phyloP scores from a whole-genome alignment of 2,329 filamentous ascomycete species.

The Akanthomyces lecanii region DNA sequence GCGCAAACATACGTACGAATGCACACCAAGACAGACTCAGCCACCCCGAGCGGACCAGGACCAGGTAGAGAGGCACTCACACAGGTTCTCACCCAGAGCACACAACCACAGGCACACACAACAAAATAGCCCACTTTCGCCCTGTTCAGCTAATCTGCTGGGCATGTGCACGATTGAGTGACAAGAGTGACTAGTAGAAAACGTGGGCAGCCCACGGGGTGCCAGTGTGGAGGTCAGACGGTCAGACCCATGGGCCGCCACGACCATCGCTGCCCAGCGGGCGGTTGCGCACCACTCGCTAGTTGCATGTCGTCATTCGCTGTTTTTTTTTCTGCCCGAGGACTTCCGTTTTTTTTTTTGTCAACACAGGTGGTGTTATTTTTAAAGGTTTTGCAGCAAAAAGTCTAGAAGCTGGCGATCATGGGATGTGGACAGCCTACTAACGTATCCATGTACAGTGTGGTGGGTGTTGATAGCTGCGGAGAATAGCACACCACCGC shows the following conservation, averaged over 20 bases:
- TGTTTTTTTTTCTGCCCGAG: too few relatives aligned
- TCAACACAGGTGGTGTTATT: neutral
- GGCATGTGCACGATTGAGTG: conserved; percentile 11
- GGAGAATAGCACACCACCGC: too few relatives aligned
- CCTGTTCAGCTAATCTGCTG: conserved; percentile 1
- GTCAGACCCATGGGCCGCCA: conserved; percentile 11
- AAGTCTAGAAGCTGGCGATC: too few relatives aligned
- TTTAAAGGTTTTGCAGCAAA: neutral
- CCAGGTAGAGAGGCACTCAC: neutral
- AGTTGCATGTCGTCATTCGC: conserved; percentile 15
- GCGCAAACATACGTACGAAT: neutral
- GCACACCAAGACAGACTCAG: neutral
- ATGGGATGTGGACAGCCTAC: too few relatives aligned
- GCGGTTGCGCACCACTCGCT: conserved; percentile 10
- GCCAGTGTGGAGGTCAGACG: conserved; percentile 13
- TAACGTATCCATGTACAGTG: too few relatives aligned
- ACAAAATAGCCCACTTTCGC: neutral
- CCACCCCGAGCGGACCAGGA: neutral
- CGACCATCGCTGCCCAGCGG: neutral
- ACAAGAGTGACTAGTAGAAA: conserved; percentile 13
- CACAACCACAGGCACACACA: neutral
- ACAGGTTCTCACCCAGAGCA: neutral
- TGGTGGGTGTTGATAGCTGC: too few relatives aligned
- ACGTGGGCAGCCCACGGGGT: conserved; percentile 15
- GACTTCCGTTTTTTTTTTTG: too few relatives aligned